Conservation (phyloP, 2,329 filamentous ascomycete species). For the Grosmannia clavigera region DNA sequence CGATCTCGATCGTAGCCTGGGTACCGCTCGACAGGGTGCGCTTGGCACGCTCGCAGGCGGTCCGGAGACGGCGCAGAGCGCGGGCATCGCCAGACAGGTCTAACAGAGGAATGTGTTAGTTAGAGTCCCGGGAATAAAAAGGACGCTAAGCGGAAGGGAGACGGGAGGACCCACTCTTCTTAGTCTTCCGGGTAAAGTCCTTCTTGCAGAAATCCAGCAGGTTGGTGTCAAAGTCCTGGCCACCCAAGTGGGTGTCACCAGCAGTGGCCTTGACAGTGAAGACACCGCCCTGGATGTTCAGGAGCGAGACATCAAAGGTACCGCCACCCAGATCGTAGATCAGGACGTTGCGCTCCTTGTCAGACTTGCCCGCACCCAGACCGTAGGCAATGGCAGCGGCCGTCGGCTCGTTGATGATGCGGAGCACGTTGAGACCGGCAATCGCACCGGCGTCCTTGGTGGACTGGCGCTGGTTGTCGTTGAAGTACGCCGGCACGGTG, state of each 20-base stretch:
- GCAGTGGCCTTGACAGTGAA: slow-evolving; percentile 98
- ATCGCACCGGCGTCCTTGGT: slow-evolving; percentile 99
- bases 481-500: slow-evolving; percentile 99
- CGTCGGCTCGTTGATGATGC: slow-evolving; percentile 99
- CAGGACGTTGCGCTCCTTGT: slow-evolving; percentile 96
- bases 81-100: slow-evolving; percentile 73
- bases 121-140: not conserved
- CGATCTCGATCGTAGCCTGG: slow-evolving; percentile 95
- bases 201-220: slow-evolving; percentile 95
- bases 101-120: not conserved
- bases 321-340: slow-evolving; percentile 99
- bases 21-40: slow-evolving; percentile 94
- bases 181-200: slow-evolving; percentile 40
- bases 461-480: slow-evolving; percentile 99
- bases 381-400: slow-evolving; percentile 97
- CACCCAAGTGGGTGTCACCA: slow-evolving; percentile 93
- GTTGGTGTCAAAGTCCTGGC: slow-evolving; percentile 93
- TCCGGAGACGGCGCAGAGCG: slow-evolving; percentile 89
- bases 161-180: slow-evolving; percentile 7
- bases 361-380: slow-evolving; percentile 86
- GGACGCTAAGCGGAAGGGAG: not conserved
- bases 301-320: slow-evolving; percentile 99
- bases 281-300: slow-evolving; percentile 98
- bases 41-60: slow-evolving; percentile 99
- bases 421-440: slow-evolving; percentile 91